Evolutionary conservation across 768 basidiomycete species (phyloP).

Genomic region (Lactarius quietus): DNA sequence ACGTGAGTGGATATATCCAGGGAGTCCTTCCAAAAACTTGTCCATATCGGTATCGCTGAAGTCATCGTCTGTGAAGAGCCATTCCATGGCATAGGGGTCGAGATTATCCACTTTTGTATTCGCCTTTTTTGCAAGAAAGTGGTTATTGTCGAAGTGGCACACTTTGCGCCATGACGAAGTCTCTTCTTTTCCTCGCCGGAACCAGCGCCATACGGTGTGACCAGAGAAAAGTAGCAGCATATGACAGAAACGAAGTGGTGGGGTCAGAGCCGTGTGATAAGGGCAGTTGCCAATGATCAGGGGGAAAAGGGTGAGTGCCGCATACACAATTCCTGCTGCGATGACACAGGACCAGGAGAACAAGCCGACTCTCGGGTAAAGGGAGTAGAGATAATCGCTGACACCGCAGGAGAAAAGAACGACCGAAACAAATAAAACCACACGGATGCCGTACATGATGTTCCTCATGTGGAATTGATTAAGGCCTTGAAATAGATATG

Average conservation of each 20-base stretch:
- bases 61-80: conserved; percentile 12
- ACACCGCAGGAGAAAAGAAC: conserved; percentile 15
- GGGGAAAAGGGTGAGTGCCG: conserved; percentile 8
- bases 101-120: not conserved
- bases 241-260: not conserved
- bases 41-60: conserved; percentile 15
- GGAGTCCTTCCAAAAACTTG: conserved; percentile 8
- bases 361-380: not conserved
- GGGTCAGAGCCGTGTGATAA: conserved; percentile 17
- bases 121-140: not conserved
- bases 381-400: conserved; percentile 11
- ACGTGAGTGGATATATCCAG: conserved; percentile 8
- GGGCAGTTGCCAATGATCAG: conserved; percentile 11
- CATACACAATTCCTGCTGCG: not conserved
- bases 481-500: conserved; percentile 10
- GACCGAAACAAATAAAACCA: conserved; percentile 9
- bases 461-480: not conserved
- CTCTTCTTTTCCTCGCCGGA: too few relatives aligned
- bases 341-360: not conserved
- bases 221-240: not conserved
- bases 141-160: not conserved
- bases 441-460: conserved; percentile 6
- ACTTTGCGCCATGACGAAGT: not conserved
- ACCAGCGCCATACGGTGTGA: not conserved
- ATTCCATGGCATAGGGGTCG: conserved; percentile 8